Evolutionary conservation across 2,329 filamentous ascomycete genomes (phyloP), one percentile per base, ranked within the genome.

Genomic region (Fusarium sp.): DNA sequence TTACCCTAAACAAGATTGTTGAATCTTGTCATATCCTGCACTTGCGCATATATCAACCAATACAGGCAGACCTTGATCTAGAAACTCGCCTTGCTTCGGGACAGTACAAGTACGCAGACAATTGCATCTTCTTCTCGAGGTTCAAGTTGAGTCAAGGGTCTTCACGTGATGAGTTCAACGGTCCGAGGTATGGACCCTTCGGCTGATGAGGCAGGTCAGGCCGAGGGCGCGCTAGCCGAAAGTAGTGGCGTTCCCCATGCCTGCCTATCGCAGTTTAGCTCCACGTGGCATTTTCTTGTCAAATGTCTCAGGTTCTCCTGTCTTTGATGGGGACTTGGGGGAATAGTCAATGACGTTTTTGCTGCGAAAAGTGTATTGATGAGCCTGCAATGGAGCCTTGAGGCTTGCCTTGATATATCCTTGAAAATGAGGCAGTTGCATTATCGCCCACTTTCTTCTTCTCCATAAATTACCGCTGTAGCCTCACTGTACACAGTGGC

Each of bases 161-260:
- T 32, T 57, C 65, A 68, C 66, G 64, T 68, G 66, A 68, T 68
- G 54, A 6, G 3, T 14, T 10, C 47, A 52, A 52, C 47, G 25
- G 47, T 52, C 47, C 47, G 47, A 52, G 47, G 47, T 32, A 25
- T 52, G 47, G 47, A 52, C 47, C 20, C 22, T 27, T 58, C 54
- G 54, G 32, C 15, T 58, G 35, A 58, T 27, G 22, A 58, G 54
- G 54, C 54, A 38, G 6, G 20, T 38, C 54, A 58, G 12, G 15
- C 54, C 54, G 54, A 58, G 2, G 3, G 5, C 9, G 45, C 15
- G 12, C 20, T 47, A 47, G 43, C 14, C 22, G 15, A 47, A 17
- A 47, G 17, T 25, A 47, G 43, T 10, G 43, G 43, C 0, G 7
- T 17, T 5, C 25, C 17, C 25, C 47, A 52, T n/a, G 47, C 6